Percentiles rank a stretch among this genome's conserved stretches.
Evolutionary conservation across 345 rosid genomes (phyloP).

Genomic region (Bruguiera sexangula): DNA sequence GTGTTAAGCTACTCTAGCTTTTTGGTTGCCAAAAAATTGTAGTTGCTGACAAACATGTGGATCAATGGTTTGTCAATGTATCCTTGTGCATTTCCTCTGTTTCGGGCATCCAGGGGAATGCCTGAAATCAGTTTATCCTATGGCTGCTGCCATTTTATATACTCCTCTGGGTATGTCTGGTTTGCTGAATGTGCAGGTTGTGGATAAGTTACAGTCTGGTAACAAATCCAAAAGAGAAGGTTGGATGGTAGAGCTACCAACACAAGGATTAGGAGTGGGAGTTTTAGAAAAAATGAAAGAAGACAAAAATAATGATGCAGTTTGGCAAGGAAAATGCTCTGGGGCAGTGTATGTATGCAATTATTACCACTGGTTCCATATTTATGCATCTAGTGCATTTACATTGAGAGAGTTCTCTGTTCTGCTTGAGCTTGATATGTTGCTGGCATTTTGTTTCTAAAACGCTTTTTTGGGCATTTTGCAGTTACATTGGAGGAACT

Average conservation of each 20-base stretch:
- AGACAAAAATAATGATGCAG: constrained; percentile 65
- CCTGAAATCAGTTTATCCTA: not conserved
- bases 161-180: constrained; percentile 7
- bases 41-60: too few relatives aligned
- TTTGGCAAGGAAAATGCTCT: constrained; percentile 97
- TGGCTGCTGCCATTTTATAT: constrained; percentile 3
- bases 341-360: constrained; percentile 93
- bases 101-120: too few relatives aligned
- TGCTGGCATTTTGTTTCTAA: not conserved
- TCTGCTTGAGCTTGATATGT: constrained; percentile 14
- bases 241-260: constrained; percentile 62
- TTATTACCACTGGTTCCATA: constrained; percentile 3
- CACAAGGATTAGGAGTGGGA: constrained; percentile 55
- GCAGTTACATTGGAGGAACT: constrained; percentile 86
- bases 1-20: too few relatives aligned
- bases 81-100: too few relatives aligned
- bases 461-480: not conserved
- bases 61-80: too few relatives aligned
- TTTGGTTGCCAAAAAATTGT: too few relatives aligned
- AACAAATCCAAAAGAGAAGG: constrained; percentile 59
- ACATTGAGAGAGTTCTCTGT: not conserved
- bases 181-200: constrained; percentile 51
- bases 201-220: constrained; percentile 87
- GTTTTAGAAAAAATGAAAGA: constrained; percentile 65
- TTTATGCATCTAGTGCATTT: not conserved